Base-by-base conservation (phyloP, 768 basidiomycete genomes). In the Hygrocybe coccinea region DNA sequence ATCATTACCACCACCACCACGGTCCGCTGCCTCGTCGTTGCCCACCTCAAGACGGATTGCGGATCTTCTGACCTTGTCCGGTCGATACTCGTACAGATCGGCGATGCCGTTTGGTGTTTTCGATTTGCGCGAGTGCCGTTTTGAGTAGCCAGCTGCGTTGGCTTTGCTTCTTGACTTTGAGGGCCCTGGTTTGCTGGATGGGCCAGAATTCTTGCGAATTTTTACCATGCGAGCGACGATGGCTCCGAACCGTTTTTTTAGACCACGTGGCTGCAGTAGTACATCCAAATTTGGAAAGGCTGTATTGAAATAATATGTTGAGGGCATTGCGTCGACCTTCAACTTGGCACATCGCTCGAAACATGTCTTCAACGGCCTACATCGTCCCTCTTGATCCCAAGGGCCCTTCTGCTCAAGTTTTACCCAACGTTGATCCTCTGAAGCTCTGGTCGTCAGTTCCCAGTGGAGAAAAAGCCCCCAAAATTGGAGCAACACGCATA, bases 41-140 rank as follows among this genome's bases (percentile, higher is more conserved):
- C 81, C 84, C 35, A 89, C 68, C 33, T 81, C 74, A 34, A 85
- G 72, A 44, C 65, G 68, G 35, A 87, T 66, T 52, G 79, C 79
- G 1, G 78, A 73, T 33, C 87, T 74, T 55, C 80, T 74, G 52
- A 74, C 75, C 52, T 74, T 69, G 34, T 77, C 76, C 24, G 76
- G 75, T 53, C 79, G 71, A 56, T 83, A 83, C 62, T 89, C 87
- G 65, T 88, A 89, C 1, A 87, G 76, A 60, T 89, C 85, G 10
- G 75, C 64, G 14, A 68, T 53, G 14, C 67, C 52, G n/a, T 55
- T 64, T 15, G 62, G 50, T 15, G 68, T 54, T 50, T 73, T 71
- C 52, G 73, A 65, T 56, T 81, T 83, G 51, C 69, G 71, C 25
- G 75, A 73, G 17, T 76, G 75, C 44, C 81, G 78, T 69, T 77